These are phyloP conservation scores for Melocanna baccifera DNA, from an alignment of 176 grass and related monocot species.

Conservation along the genomic window DNA sequence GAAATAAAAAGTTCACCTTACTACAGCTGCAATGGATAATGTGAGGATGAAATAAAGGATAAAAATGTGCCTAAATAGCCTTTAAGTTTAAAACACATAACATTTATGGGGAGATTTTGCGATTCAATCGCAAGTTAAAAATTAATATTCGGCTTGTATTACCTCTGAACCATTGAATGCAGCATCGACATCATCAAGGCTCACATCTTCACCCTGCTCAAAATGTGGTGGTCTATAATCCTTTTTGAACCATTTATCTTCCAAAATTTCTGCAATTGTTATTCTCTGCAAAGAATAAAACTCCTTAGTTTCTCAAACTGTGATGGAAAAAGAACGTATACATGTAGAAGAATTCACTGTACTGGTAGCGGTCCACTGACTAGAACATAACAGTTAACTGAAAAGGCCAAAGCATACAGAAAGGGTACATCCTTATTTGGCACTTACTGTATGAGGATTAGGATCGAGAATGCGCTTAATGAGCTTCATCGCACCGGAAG, in stretches of 20 bases:
- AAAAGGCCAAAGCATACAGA: neutral
- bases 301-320: neutral
- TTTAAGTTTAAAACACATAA: neutral
- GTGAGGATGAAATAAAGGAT: neutral
- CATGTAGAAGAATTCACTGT: neutral
- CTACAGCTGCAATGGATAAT: neutral
- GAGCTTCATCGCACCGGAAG: conserved; percentile 66
- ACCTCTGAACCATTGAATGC: conserved; percentile 91
- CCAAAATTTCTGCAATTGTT: conserved; percentile 83
- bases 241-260: conserved; percentile 97
- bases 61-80: neutral
- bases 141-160: neutral
- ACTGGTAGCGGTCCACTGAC: neutral
- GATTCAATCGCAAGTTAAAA: neutral
- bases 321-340: neutral
- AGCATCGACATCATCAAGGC: conserved; percentile 81
- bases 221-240: conserved; percentile 77
- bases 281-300: conserved; percentile 56
- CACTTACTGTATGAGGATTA: conserved; percentile 78
- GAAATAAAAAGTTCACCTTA: neutral
- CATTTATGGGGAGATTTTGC: neutral
- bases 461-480: conserved; percentile 91
- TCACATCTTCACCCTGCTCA: conserved; percentile 75
- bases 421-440: neutral
- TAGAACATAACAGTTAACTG: neutral